Evolutionary conservation across 352 stramenopile species (phyloP), one percentile per base, ranked within the genome.

Genomic region (Phytophthora megakarya): DNA sequence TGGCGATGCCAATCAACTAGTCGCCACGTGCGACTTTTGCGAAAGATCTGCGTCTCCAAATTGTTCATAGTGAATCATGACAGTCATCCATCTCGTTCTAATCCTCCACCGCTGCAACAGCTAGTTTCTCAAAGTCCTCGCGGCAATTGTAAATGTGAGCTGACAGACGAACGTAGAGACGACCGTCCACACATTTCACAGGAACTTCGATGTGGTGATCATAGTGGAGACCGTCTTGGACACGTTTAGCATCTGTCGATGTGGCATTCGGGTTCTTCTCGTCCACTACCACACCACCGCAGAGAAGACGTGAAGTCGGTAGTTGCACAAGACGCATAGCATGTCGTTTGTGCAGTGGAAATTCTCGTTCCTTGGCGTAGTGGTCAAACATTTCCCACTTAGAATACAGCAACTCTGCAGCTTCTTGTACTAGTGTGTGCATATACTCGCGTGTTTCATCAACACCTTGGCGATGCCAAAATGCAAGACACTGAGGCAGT

Each of bases 141-240:
- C 89, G 52, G 13, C 70, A 74, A 62, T 98, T 98, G 76, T 98
- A 98, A 43, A 98, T 66, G 64, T 98, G 93, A 30, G 81, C 88
- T 4, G 90, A 98, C 19, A 98, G 67, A 42, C 95, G 82, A 22
- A 97, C 83, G 76, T 94, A 98, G 1, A 98, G 70, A 22, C 70
- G 63, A 0, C 80, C 86, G 28, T 93, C 78, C 16, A 98, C 72
- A 56, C 88, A 97, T 71, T 98, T 98, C 32, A 98, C 81, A 10
- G 95, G 95, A 39, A 96, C 92, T 81, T 98, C 95, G 43, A 98
- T 93, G 19, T 61, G 53, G 46, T 93, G 70, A 16, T 47, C 22
- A 18, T 77, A 59, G 70, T 97, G 95, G 18, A 98, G 75, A 56
- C 73, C 80, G 63, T 98, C 93, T 75, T 98, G 93, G 16, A 98